Conservation (phyloP, 1,284 basidiomycete genomes). For the Lignosus rhinocerotis region DNA sequence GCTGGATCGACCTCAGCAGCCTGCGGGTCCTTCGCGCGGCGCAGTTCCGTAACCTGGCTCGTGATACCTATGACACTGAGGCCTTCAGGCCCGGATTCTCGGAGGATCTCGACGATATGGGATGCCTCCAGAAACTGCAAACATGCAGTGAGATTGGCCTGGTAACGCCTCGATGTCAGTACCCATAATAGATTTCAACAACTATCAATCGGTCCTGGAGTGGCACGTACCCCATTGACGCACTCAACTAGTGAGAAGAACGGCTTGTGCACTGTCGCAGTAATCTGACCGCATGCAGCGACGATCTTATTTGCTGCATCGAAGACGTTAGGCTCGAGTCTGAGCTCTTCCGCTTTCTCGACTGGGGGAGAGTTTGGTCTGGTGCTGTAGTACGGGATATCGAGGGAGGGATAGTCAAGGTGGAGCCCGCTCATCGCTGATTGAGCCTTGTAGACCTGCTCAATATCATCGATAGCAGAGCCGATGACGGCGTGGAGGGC, state of each 20-base stretch:
- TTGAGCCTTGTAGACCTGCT: background rate
- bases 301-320: conserved; percentile 61
- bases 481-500: conserved; percentile 66
- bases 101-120: conserved; percentile 64
- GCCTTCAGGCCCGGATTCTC: conserved; percentile 58
- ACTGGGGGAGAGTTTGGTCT: conserved; percentile 24
- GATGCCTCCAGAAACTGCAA: conserved; percentile 67
- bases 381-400: conserved; percentile 45
- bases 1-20: conserved; percentile 10
- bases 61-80: conserved; percentile 59
- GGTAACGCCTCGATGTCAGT: background rate
- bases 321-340: conserved; percentile 54
- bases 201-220: too few species aligned
- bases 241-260: conserved; percentile 63
- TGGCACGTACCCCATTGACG: conserved; percentile 54
- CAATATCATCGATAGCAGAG: conserved; percentile 57
- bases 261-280: conserved; percentile 60
- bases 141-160: conserved; percentile 72
- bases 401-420: conserved; percentile 63
- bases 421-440: background rate
- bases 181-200: background rate
- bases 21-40: conserved; percentile 2
- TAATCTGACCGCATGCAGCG: conserved; percentile 65
- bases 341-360: conserved; percentile 46
- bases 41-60: conserved; percentile 10